Evolutionary conservation across 2,329 filamentous ascomycete species (phyloP).

Genomic region (Rachicladosporium sp.): DNA sequence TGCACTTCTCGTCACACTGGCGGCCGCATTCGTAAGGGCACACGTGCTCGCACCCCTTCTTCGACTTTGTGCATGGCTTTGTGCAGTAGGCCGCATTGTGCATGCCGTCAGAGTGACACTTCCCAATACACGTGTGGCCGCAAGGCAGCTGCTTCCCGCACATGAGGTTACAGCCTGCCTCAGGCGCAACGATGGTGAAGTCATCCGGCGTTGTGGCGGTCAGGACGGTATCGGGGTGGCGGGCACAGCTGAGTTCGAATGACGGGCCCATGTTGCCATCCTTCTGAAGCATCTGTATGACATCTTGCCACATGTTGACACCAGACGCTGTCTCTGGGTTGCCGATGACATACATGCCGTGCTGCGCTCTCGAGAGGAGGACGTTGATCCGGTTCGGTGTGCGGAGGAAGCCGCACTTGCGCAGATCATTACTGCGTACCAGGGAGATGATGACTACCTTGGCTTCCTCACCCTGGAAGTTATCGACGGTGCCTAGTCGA

Average conservation of each 20-base stretch:
- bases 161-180: slow-evolving; percentile 46
- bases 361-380: slow-evolving; percentile 51
- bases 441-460: slow-evolving; percentile 59
- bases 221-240: slow-evolving; percentile 44
- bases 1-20: slow-evolving; percentile 26
- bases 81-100: slow-evolving; percentile 31
- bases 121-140: slow-evolving; percentile 33
- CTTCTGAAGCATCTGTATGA: slow-evolving; percentile 40
- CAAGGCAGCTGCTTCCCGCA: slow-evolving; percentile 37
- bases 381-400: slow-evolving; percentile 61
- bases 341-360: too few relatives aligned
- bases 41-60: slow-evolving; percentile 29
- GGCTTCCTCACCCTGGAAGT: slow-evolving; percentile 68
- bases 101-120: slow-evolving; percentile 33
- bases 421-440: slow-evolving; percentile 52
- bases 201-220: slow-evolving; percentile 42
- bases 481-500: slow-evolving; percentile 50
- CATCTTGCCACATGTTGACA: slow-evolving; percentile 52
- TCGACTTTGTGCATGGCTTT: slow-evolving; percentile 26
- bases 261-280: slow-evolving; percentile 36
- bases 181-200: slow-evolving; percentile 44
- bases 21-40: slow-evolving; percentile 32
- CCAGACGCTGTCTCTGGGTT: slow-evolving; percentile 45
- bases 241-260: slow-evolving; percentile 48
- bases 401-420: slow-evolving; percentile 53